These are phyloP conservation scores for Kwoniella heveanensis DNA, from an alignment of 768 basidiomycete genomes.

Conservation along the genomic window DNA sequence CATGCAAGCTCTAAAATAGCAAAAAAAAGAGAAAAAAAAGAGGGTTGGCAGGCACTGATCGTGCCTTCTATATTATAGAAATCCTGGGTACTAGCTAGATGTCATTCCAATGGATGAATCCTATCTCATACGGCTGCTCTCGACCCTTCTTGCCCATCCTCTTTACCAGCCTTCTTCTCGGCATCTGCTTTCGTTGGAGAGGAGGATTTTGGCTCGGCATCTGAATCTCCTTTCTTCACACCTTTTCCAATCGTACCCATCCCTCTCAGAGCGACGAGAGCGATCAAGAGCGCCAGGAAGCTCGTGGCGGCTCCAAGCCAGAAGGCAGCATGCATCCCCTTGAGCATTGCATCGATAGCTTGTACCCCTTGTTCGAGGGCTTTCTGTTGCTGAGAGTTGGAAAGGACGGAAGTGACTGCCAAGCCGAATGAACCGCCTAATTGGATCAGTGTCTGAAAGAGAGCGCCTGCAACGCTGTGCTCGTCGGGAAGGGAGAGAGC, in stretches of 20 bases:
- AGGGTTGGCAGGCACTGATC: no score
- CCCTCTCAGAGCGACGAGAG: conserved; percentile 39
- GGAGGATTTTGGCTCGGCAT: no score
- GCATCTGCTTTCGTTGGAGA: no score
- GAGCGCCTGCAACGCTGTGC: conserved; percentile 44
- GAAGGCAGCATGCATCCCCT: conserved; percentile 45
- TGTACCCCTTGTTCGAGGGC: conserved; percentile 16
- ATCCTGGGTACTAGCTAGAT: no score
- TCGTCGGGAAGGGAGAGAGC: conserved; percentile 43
- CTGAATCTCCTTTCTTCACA: conserved; percentile 1
- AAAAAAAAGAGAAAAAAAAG: no score
- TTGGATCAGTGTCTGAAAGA: conserved; percentile 49
- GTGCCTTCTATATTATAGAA: no score
- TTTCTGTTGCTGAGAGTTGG: conserved; percentile 24
- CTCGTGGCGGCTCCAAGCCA: conserved; percentile 48
- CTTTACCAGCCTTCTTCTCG: no score
- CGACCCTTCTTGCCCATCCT: no score
- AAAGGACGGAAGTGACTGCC: conserved; percentile 45
- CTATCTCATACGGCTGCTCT: no score
- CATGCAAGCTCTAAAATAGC: no score
- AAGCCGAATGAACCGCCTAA: conserved; percentile 49
- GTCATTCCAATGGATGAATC: no score
- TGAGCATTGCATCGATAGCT: conserved; percentile 23
- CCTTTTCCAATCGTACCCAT: conserved; percentile 43
- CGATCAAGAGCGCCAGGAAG: conserved; percentile 35